phyloP scores from a whole-genome alignment of 108 stramenopile species.

The Epithemia pelagica region DNA sequence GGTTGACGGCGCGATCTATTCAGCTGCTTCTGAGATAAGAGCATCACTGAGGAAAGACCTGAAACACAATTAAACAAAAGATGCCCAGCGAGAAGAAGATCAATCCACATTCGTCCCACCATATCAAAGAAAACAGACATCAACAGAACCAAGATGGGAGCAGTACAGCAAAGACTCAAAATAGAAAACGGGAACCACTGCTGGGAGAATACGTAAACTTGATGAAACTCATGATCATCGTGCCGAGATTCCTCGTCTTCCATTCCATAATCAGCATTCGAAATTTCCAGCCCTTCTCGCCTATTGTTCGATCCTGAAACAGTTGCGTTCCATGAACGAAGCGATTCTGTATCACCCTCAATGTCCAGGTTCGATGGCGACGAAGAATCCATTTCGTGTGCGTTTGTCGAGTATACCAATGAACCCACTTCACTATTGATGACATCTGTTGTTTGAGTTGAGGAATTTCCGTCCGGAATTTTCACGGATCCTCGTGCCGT shows the following conservation, averaged over 20 bases:
- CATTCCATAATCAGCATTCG: too few relatives aligned
- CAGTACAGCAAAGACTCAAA: not conserved
- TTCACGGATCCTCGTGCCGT: too few relatives aligned
- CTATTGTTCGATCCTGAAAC: too few relatives aligned
- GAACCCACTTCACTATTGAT: too few relatives aligned
- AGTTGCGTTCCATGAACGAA: too few relatives aligned
- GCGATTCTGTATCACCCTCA: too few relatives aligned
- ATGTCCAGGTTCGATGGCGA: too few relatives aligned
- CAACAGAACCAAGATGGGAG: not conserved
- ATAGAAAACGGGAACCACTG: not conserved
- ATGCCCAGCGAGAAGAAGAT: not conserved
- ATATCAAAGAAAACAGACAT: not conserved
- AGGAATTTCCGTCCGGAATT: too few relatives aligned
- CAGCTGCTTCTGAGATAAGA: not conserved
- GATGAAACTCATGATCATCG: not conserved
- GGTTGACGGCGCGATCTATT: not conserved
- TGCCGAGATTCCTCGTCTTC: not conserved
- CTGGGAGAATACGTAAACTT: not conserved
- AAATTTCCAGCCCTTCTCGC: too few relatives aligned
- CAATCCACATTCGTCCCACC: conserved; percentile 11
- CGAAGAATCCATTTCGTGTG: too few relatives aligned
- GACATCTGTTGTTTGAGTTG: too few relatives aligned
- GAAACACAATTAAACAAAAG: not conserved
- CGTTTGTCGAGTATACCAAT: too few relatives aligned
- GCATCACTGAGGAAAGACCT: not conserved